A percentile compares a stretch with the other conserved stretches of the same genome.
Conservation (phyloP, 2,329 filamentous ascomycete species). For the Aureobasidium sp. region DNA sequence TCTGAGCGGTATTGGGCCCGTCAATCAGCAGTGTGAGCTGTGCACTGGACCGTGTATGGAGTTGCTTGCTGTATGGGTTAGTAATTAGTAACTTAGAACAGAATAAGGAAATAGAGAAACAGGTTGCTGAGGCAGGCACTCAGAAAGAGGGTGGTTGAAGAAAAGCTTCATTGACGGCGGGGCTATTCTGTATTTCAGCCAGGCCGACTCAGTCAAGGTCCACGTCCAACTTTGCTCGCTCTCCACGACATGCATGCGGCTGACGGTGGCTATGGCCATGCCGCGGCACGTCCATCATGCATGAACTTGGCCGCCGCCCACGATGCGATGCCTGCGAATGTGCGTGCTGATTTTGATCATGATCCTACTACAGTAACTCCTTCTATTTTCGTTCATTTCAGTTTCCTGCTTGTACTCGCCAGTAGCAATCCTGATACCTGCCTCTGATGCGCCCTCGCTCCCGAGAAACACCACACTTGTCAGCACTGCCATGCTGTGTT, state of each 20-base stretch:
- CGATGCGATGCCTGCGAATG: background rate
- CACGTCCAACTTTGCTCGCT: background rate
- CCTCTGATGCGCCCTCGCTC: background rate
- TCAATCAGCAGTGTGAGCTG: background rate
- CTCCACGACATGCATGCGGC: slow-evolving; percentile 1
- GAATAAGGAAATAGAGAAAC: slow-evolving; percentile 10
- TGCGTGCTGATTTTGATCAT: background rate
- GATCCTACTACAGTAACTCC: background rate
- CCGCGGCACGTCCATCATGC: slow-evolving; percentile 7
- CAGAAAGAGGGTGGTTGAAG: slow-evolving; percentile 11
- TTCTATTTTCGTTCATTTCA: slow-evolving; percentile 7
- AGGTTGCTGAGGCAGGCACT: background rate
- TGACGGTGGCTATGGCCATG: slow-evolving; percentile 10
- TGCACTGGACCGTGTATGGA: background rate
- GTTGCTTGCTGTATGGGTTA: slow-evolving; percentile 11
- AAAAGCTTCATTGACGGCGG: slow-evolving; percentile 12
- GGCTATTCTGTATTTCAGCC: slow-evolving; percentile 6
- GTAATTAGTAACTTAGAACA: slow-evolving; percentile 8
- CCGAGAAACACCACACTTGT: background rate
- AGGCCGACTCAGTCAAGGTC: too few species aligned
- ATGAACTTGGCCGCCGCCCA: background rate
- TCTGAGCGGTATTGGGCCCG: slow-evolving; percentile 9
- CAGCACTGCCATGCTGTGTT: slow-evolving; percentile 4
- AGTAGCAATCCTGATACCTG: background rate
- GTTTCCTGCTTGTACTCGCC: background rate